Percentiles rank a stretch among this genome's conserved stretches.
Conservation (phyloP, 2,329 filamentous ascomycete species). For the Penicillium rolfsii region DNA sequence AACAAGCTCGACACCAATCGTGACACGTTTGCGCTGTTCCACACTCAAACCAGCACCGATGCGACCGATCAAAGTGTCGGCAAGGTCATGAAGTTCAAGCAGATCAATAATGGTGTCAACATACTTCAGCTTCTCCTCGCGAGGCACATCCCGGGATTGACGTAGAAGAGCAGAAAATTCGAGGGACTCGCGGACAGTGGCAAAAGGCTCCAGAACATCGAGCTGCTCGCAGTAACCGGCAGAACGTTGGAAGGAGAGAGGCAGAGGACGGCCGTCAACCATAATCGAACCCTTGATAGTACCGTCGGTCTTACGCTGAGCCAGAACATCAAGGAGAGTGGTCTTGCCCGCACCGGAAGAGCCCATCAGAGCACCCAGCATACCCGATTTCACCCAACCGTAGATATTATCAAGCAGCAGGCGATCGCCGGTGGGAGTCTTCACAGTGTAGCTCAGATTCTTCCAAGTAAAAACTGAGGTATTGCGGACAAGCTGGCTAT, state of each 20-base stretch:
- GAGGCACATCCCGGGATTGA: conserved; percentile 56
- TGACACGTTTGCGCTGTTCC: conserved; percentile 70
- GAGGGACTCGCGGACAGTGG: conserved; percentile 67
- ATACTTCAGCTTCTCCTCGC: conserved; percentile 64
- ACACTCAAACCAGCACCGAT: conserved; percentile 56
- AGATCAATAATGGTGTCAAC: conserved; percentile 67
- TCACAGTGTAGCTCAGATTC: conserved; percentile 70
- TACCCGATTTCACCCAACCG: conserved; percentile 77
- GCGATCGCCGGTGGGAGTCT: conserved; percentile 58
- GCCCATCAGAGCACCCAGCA: conserved; percentile 77
- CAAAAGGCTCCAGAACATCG: conserved; percentile 68
- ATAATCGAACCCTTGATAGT: conserved; percentile 66
- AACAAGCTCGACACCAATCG: conserved; percentile 72
- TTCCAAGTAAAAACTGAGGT: conserved; percentile 75
- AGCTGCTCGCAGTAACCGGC: conserved; percentile 72
- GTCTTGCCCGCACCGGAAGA: conserved; percentile 76
- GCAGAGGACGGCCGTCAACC: conserved; percentile 65
- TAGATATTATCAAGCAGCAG: conserved; percentile 68
- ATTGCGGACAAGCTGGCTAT: conserved; percentile 60
- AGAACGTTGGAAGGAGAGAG: conserved; percentile 65
- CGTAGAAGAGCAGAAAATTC: conserved; percentile 68
- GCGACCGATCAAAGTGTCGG: conserved; percentile 64
- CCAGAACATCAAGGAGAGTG: conserved; percentile 73
- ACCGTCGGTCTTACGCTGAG: conserved; percentile 69
- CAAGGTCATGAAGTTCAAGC: conserved; percentile 64